phyloP scores from a whole-genome alignment of 2,329 filamentous ascomycete species.

The Onygena corvina region DNA sequence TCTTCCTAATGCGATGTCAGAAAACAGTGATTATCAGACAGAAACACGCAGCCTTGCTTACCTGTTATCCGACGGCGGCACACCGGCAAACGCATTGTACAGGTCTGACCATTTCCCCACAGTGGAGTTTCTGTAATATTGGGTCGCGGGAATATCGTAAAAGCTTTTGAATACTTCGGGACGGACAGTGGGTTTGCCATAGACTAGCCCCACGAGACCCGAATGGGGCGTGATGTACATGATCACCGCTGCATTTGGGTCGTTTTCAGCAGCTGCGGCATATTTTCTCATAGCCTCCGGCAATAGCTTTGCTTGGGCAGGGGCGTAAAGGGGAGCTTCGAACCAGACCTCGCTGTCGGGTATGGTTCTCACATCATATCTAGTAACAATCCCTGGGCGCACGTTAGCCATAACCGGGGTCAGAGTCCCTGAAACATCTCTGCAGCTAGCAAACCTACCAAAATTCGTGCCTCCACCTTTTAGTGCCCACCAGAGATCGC shows the following conservation, averaged over 20 bases:
- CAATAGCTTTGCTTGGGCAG: background rate
- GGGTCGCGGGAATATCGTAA: too few relatives aligned
- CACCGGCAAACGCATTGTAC: too few relatives aligned
- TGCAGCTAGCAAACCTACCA: constrained; percentile 21
- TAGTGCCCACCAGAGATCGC: constrained; percentile 23
- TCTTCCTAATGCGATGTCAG: too few relatives aligned
- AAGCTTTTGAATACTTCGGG: background rate
- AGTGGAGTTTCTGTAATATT: too few relatives aligned
- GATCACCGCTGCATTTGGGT: background rate
- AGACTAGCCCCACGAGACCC: background rate
- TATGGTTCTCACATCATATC: background rate
- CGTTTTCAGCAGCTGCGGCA: background rate
- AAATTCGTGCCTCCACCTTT: constrained; percentile 37
- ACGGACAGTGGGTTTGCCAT: background rate
- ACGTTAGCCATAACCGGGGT: background rate
- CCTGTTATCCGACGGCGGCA: too few relatives aligned
- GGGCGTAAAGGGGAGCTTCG: background rate
- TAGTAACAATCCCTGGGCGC: background rate
- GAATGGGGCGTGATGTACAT: background rate
- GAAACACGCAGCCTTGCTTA: too few relatives aligned
- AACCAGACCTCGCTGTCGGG: constrained; percentile 1
- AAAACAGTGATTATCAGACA: too few relatives aligned
- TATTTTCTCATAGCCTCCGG: background rate
- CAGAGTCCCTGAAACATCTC: background rate
- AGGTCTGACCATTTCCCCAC: too few relatives aligned